Evolutionary conservation across 192 early-diverging fungal species (phyloP).

Genomic region (Gamsiella multidivaricata): DNA sequence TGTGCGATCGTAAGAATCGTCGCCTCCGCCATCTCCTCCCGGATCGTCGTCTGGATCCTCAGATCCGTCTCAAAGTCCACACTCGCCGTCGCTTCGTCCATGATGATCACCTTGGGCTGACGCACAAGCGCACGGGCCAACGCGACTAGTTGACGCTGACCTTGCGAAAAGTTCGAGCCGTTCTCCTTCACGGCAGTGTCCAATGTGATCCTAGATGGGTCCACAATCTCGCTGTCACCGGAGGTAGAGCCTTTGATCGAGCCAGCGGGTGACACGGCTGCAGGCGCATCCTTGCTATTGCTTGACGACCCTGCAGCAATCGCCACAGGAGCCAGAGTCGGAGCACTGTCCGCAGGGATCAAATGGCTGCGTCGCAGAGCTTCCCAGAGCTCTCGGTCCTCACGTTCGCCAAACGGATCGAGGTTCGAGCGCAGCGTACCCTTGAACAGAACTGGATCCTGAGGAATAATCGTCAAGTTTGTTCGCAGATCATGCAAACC

Average conservation of each 20-base stretch:
- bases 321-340: not conserved
- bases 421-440: conserved; percentile 81
- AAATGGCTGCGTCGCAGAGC: conserved; percentile 82
- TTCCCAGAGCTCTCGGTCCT: conserved; percentile 80
- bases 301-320: not conserved
- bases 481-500: conserved; percentile 64
- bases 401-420: conserved; percentile 85
- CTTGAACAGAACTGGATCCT: conserved; percentile 80
- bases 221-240: conserved; percentile 10
- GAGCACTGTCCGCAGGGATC: conserved; percentile 38
- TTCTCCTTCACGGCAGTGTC: conserved; percentile 82
- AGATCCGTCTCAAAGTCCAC: conserved; percentile 88
- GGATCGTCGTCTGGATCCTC: conserved; percentile 88
- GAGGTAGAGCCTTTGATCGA: conserved; percentile 20
- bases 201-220: conserved; percentile 57
- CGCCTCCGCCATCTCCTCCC: conserved; percentile 72
- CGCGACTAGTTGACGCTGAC: conserved; percentile 78
- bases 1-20: conserved; percentile 93
- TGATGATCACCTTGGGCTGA: conserved; percentile 70
- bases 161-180: conserved; percentile 78
- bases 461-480: conserved; percentile 74
- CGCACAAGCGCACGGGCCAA: conserved; percentile 79
- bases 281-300: not conserved
- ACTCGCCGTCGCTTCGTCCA: conserved; percentile 93
- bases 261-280: conserved; percentile 2